Evolutionary conservation across 805 yeast genomes (phyloP).

Genomic region (Lachancea dasiensis): DNA sequence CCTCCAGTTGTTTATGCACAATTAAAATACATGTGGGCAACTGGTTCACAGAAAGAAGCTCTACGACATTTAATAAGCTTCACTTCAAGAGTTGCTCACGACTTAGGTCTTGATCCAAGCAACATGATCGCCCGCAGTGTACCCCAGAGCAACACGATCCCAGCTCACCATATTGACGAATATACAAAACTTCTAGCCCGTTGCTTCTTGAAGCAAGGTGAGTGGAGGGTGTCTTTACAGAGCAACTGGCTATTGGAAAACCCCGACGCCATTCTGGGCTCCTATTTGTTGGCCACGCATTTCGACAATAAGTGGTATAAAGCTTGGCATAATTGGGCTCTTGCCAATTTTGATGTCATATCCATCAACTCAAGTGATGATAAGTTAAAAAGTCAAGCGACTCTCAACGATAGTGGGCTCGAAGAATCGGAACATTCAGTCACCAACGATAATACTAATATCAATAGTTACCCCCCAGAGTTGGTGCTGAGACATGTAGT

Average conservation of each 20-base stretch:
- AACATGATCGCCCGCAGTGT: constrained; percentile 82
- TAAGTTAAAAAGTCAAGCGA: constrained; percentile 13
- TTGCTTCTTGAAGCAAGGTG: constrained; percentile 96
- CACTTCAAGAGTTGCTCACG: constrained; percentile 84
- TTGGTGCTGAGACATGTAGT: constrained; percentile 81
- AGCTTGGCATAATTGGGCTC: constrained; percentile 99
- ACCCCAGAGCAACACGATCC: constrained; percentile 47
- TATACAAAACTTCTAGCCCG: constrained; percentile 83
- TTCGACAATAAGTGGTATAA: constrained; percentile 92
- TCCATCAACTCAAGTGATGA: constrained; percentile 39
- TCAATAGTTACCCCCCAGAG: constrained; percentile 39
- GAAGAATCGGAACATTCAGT: constrained; percentile 12
- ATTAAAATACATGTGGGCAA: constrained; percentile 94
- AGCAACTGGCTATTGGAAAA: constrained; percentile 73
- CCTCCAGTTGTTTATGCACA: constrained; percentile 98
- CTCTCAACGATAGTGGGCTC: constrained; percentile 15
- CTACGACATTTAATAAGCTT: constrained; percentile 80
- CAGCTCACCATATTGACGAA: constrained; percentile 65
- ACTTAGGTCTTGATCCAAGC: constrained; percentile 78
- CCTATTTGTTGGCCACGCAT: constrained; percentile 89
- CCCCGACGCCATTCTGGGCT: constrained; percentile 81
- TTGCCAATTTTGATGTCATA: constrained; percentile 94
- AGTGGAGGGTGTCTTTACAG: constrained; percentile 88
- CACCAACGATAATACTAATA: constrained; percentile 23
- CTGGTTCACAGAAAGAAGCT: constrained; percentile 84